These are phyloP conservation scores for Aquilaria agallochum DNA, from an alignment of 441 rosid genomes.

Conservation along the genomic window DNA sequence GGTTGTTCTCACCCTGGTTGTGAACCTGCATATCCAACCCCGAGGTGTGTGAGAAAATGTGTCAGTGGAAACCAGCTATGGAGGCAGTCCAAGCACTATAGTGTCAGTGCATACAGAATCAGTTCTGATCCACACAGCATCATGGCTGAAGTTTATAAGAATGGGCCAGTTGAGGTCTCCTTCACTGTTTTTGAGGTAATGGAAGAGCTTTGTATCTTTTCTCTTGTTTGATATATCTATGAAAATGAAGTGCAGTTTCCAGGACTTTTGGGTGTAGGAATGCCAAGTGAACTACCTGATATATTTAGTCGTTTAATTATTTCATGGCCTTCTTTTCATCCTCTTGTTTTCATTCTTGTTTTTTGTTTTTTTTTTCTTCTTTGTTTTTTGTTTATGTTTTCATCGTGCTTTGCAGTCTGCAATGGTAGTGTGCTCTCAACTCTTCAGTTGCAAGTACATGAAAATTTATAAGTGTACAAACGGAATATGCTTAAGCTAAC, in stretches of 20 bases:
- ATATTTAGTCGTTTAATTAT: too few relatives aligned
- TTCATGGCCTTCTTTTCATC: neutral
- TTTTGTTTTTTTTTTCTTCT: neutral
- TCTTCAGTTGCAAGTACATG: neutral
- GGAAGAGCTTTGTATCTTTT: constrained; percentile 4
- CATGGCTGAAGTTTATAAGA: constrained; percentile 78
- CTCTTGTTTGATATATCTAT: constrained; percentile 1
- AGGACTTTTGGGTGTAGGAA: constrained; percentile 2
- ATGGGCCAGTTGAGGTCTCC: constrained; percentile 92
- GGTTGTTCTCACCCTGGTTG: constrained; percentile 99
- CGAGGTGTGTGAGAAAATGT: constrained; percentile 77
- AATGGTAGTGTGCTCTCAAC: neutral
- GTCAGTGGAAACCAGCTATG: constrained; percentile 66
- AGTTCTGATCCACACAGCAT: constrained; percentile 54
- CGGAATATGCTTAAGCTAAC: constrained; percentile 5
- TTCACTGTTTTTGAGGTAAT: constrained; percentile 89
- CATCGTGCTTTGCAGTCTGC: constrained; percentile 1
- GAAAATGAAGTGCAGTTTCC: neutral
- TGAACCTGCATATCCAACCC: constrained; percentile 88
- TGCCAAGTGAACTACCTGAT: neutral
- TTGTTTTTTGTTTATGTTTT: neutral
- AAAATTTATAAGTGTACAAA: neutral
- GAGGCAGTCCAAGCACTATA: constrained; percentile 70
- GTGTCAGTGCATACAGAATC: constrained; percentile 70
- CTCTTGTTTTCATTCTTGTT: neutral